A percentile compares a stretch with the other conserved stretches of the same genome.
Conservation (phyloP, 2,329 filamentous ascomycete species). For the Exophiala bonariae region DNA sequence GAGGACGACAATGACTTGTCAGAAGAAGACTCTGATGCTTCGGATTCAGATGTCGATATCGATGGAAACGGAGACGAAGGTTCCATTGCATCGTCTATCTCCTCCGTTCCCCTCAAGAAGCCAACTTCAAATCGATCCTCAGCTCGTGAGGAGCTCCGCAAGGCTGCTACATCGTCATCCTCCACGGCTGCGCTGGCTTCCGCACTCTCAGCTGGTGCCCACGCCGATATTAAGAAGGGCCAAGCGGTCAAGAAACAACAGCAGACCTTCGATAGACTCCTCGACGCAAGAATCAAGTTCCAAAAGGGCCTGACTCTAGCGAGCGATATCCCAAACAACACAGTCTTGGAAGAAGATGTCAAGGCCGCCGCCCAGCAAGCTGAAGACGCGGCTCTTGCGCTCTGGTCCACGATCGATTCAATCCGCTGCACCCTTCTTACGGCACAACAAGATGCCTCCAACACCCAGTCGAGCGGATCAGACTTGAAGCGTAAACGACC, state of each 20-base stretch:
- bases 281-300: slow-evolving; percentile 87
- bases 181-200: slow-evolving; percentile 63
- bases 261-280: slow-evolving; percentile 79
- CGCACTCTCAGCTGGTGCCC: slow-evolving; percentile 65
- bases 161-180: slow-evolving; percentile 67
- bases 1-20: slow-evolving; percentile 35
- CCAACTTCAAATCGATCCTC: slow-evolving; percentile 11
- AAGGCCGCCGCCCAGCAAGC: slow-evolving; percentile 68
- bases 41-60: slow-evolving; percentile 33
- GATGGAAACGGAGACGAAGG: slow-evolving; percentile 31
- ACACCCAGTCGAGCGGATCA: slow-evolving; percentile 36
- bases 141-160: slow-evolving; percentile 58
- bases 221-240: slow-evolving; percentile 81
- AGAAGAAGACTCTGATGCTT: slow-evolving; percentile 7
- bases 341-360: slow-evolving; percentile 32
- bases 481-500: slow-evolving; percentile 49
- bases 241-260: slow-evolving; percentile 82
- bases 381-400: slow-evolving; percentile 78
- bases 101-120: slow-evolving; percentile 23
- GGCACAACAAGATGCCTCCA: slow-evolving; percentile 20
- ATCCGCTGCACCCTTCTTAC: slow-evolving; percentile 41
- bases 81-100: slow-evolving; percentile 26
- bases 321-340: slow-evolving; percentile 64
- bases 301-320: slow-evolving; percentile 85
- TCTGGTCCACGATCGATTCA: slow-evolving; percentile 70